Percentiles rank a stretch among this genome's conserved stretches.
Conservation (phyloP, 257 asterid genomes). For the Solanum arcanum region DNA sequence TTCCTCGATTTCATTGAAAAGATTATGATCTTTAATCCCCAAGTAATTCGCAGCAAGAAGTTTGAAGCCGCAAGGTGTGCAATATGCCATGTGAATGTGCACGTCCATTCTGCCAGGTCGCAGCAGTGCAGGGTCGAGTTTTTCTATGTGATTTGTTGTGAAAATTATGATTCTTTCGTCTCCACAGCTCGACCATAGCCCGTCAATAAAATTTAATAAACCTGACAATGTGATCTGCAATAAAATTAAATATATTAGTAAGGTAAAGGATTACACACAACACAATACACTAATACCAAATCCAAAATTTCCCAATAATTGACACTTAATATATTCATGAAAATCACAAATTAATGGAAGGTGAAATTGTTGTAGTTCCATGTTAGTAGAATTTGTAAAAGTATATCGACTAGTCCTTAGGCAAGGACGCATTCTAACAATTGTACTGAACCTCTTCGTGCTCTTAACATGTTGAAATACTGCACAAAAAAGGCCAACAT, state of each 20-base stretch:
- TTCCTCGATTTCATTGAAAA: constrained; percentile 9
- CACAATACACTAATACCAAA: neutral
- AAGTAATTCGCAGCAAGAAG: neutral
- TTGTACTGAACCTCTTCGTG: neutral
- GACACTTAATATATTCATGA: neutral
- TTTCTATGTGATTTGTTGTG: constrained; percentile 21
- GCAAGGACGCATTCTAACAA: neutral
- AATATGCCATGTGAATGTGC: neutral
- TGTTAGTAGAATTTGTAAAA: neutral
- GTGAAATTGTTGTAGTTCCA: neutral
- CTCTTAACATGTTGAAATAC: neutral
- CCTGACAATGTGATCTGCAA: neutral
- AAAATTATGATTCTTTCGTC: neutral
- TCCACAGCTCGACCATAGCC: neutral
- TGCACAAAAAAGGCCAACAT: neutral
- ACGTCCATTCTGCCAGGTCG: constrained; percentile 28
- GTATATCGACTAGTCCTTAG: neutral
- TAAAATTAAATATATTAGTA: neutral
- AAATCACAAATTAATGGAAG: neutral
- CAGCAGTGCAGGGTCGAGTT: constrained; percentile 20
- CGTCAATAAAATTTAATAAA: constrained; percentile 8
- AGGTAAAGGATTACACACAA: neutral
- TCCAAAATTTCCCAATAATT: neutral
- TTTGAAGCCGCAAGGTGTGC: neutral
- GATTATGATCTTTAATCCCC: neutral